These are phyloP conservation scores for Psilocybe azurescens DNA, from an alignment of 768 basidiomycete species.

Conservation along the genomic window DNA sequence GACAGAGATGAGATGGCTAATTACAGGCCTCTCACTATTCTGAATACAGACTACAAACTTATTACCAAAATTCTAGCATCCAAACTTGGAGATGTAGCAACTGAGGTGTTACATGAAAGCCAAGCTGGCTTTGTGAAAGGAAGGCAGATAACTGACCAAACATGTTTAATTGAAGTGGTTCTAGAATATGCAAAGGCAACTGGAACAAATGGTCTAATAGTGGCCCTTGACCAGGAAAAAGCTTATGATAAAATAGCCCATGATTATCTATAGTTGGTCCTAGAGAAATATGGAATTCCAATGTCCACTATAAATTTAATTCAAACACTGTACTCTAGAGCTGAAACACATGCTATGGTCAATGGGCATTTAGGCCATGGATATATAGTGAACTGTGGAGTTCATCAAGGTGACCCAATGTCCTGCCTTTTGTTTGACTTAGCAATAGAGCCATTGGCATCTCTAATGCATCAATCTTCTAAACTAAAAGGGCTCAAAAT, in stretches of 20 bases:
- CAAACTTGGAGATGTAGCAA: background rate
- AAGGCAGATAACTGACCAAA: background rate
- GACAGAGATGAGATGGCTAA: constrained; percentile 29
- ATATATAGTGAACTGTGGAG: too few species aligned
- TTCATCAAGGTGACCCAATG: constrained; percentile 38
- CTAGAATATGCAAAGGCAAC: background rate
- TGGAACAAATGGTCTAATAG: background rate
- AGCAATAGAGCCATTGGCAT: constrained; percentile 31
- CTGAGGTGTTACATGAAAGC: background rate
- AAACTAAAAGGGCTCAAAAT: constrained; percentile 29
- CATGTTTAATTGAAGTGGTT: background rate
- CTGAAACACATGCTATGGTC: too few species aligned
- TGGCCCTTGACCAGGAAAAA: background rate
- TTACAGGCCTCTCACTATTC: background rate
- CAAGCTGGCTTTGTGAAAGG: background rate
- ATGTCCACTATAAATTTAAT: too few species aligned
- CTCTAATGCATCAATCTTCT: constrained; percentile 28
- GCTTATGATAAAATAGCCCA: too few species aligned
- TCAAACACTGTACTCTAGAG: too few species aligned
- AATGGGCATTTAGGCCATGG: too few species aligned
- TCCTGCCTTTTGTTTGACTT: constrained; percentile 35
- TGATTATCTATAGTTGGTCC: too few species aligned
- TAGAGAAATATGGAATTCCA: too few species aligned
- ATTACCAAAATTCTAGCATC: background rate
- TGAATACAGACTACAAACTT: background rate